These are phyloP conservation scores for Westerdykella aurantiaca DNA, from an alignment of 2,329 filamentous ascomycete species.

Conservation along the genomic window DNA sequence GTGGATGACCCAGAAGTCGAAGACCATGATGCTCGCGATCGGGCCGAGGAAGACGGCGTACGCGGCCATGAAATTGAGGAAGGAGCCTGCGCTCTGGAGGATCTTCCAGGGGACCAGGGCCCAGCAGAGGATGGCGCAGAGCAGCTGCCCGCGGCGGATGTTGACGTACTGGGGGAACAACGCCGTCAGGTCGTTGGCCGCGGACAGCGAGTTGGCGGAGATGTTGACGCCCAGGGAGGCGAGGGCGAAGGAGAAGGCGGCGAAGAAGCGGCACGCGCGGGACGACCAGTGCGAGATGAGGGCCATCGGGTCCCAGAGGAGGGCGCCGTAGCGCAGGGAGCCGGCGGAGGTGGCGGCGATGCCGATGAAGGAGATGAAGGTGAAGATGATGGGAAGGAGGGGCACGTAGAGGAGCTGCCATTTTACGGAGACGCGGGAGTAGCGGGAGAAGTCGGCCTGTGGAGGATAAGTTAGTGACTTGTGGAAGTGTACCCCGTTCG, in stretches of 20 bases:
- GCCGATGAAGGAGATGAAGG: conserved; percentile 51
- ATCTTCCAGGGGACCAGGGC: conserved; percentile 46
- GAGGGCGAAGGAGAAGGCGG: conserved; percentile 42
- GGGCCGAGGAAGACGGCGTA: conserved; percentile 62
- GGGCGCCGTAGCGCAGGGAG: conserved; percentile 46
- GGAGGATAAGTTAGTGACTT: conserved; percentile 5
- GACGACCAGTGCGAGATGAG: conserved; percentile 36
- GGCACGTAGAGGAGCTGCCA: conserved; percentile 49
- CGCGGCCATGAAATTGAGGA: conserved; percentile 58
- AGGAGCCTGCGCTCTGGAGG: conserved; percentile 37
- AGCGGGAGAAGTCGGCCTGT: conserved; percentile 54
- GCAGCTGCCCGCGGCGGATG: conserved; percentile 44
- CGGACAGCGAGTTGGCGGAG: conserved; percentile 48
- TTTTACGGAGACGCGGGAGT: conserved; percentile 44
- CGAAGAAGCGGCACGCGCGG: conserved; percentile 39
- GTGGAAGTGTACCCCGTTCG: too few species aligned
- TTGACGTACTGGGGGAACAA: conserved; percentile 51
- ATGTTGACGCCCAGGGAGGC: conserved; percentile 51
- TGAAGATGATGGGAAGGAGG: conserved; percentile 49
- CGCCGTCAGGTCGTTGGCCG: conserved; percentile 50
- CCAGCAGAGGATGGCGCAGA: conserved; percentile 43
- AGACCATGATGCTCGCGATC: conserved; percentile 55
- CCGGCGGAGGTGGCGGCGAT: conserved; percentile 55
- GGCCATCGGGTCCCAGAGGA: conserved; percentile 42
- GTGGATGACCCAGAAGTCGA: conserved; percentile 57